Evolutionary conservation across 23 red algal species (phyloP).

Genomic region (Gracilariopsis chorda): DNA sequence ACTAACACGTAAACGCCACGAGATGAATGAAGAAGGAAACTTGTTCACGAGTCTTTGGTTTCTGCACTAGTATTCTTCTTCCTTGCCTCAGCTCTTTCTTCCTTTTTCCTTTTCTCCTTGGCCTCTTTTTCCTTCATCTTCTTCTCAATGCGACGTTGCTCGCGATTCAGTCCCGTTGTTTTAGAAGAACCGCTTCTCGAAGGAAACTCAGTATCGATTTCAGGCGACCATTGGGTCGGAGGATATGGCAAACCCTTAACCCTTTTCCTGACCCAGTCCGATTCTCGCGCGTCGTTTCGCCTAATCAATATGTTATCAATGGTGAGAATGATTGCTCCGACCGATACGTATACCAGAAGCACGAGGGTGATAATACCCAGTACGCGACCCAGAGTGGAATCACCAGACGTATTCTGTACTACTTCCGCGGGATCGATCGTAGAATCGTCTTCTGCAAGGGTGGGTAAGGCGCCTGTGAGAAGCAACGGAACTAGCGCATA

Average conservation of each 20-base stretch:
- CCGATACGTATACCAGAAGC: slow-evolving; percentile 2
- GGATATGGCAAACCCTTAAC: slow-evolving; percentile 1
- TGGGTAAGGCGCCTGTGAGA: not conserved
- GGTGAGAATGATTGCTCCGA: slow-evolving; percentile 19
- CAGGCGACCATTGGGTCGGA: not conserved
- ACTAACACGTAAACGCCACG: too few relatives aligned
- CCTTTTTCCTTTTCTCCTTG: not conserved
- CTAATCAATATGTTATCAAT: slow-evolving; percentile 15
- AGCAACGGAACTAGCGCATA: not conserved
- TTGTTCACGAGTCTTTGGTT: too few relatives aligned
- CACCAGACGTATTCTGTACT: not conserved
- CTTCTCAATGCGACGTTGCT: slow-evolving; percentile 24
- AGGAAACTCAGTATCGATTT: slow-evolving; percentile 17
- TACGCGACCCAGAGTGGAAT: not conserved
- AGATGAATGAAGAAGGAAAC: too few relatives aligned
- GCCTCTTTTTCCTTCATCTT: slow-evolving; percentile 9
- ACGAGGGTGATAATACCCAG: not conserved
- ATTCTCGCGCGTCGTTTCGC: slow-evolving; percentile 15
- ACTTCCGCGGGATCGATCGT: not conserved
- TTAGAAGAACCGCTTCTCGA: not conserved
- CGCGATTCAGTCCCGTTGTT: slow-evolving; percentile 2
- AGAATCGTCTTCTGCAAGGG: not conserved
- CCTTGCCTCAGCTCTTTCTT: not conserved
- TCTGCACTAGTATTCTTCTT: not conserved
- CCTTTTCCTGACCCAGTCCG: not conserved